Conservation (phyloP, 306 rosid genomes). For the Prunus mume region DNA sequence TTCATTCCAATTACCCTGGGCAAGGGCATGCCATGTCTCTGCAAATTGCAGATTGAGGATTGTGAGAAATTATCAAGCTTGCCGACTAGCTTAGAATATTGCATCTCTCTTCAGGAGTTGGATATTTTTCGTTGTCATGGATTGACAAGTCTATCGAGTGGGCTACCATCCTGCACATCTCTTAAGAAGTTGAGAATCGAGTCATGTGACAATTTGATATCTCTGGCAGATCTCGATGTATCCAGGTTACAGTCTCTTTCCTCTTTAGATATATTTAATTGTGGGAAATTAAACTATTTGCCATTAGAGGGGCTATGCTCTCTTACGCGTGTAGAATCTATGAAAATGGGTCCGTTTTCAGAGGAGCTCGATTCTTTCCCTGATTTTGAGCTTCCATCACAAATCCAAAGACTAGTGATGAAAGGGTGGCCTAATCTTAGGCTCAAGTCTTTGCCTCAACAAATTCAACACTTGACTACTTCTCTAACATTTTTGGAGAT, state of each 20-base stretch:
- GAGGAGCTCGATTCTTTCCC: background rate
- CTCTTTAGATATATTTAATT: fast-evolving
- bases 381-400: too few relatives aligned
- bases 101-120: background rate
- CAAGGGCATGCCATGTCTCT: background rate
- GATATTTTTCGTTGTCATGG: fast-evolving
- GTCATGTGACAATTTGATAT: background rate
- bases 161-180: background rate
- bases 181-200: background rate
- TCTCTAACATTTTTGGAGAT: background rate
- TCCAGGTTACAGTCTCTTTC: background rate
- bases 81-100: background rate
- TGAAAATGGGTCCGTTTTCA: background rate
- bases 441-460: background rate
- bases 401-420: too few relatives aligned
- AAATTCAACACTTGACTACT: background rate
- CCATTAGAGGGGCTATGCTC: background rate
- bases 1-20: background rate
- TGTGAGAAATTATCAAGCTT: background rate
- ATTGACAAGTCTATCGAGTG: background rate
- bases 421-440: too few relatives aligned
- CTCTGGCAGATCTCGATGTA: background rate
- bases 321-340: background rate
- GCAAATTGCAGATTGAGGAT: fast-evolving
- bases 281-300: background rate